Evolutionary conservation across 2,329 filamentous ascomycete genomes (phyloP).

Genomic region (Colletotrichum limetticola): DNA sequence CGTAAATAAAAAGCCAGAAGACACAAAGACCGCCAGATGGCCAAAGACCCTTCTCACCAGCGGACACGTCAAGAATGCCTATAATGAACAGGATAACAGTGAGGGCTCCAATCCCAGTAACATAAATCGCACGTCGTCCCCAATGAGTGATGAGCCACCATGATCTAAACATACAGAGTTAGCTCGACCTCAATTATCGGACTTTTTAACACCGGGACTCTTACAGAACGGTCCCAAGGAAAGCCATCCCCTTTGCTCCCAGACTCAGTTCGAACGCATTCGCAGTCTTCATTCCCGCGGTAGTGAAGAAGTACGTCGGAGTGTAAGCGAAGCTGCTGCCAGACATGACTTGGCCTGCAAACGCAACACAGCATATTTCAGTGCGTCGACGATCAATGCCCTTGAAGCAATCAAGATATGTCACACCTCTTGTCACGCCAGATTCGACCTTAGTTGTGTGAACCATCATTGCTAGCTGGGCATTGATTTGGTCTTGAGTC

Average conservation of each 20-base stretch:
- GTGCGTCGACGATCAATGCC: slow-evolving; percentile 56
- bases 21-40: slow-evolving; percentile 52
- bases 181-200: slow-evolving; percentile 43
- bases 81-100: slow-evolving; percentile 53
- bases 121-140: slow-evolving; percentile 55
- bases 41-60: slow-evolving; percentile 50
- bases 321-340: slow-evolving; percentile 53
- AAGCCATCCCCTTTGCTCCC: slow-evolving; percentile 51
- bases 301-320: slow-evolving; percentile 58
- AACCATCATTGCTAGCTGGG: slow-evolving; percentile 40
- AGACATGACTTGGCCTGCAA: slow-evolving; percentile 53
- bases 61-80: slow-evolving; percentile 51
- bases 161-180: slow-evolving; percentile 50
- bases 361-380: slow-evolving; percentile 53
- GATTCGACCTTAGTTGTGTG: slow-evolving; percentile 53
- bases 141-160: slow-evolving; percentile 54
- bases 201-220: neutral
- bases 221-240: slow-evolving; percentile 48
- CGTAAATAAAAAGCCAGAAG: slow-evolving; percentile 55
- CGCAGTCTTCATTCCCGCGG: slow-evolving; percentile 51
- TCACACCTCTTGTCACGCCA: slow-evolving; percentile 50
- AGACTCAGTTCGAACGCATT: slow-evolving; percentile 54
- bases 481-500: slow-evolving; percentile 24
- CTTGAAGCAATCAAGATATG: slow-evolving; percentile 60
- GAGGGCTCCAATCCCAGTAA: slow-evolving; percentile 51